Evolutionary conservation across 371 early-diverging fungal species (phyloP).

Genomic region (Lichtheimia ornata): DNA sequence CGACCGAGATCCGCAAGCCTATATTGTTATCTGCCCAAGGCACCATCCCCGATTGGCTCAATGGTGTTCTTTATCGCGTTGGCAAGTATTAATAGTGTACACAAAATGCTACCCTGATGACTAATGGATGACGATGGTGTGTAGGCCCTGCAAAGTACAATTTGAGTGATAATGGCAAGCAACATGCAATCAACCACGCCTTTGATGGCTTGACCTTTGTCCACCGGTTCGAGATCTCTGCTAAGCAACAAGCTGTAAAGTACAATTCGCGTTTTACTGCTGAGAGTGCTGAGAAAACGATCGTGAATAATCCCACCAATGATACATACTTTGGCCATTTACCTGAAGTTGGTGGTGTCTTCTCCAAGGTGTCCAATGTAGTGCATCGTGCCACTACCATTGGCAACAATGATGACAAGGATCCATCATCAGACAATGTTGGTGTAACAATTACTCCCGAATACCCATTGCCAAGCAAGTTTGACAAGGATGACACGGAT

Average conservation of each 20-base stretch:
- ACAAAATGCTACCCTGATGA: too few relatives aligned
- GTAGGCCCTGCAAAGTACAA: constrained; percentile 32
- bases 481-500: background rate
- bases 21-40: constrained; percentile 38
- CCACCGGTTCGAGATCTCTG: constrained; percentile 36
- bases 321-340: constrained; percentile 27
- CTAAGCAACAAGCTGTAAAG: constrained; percentile 13
- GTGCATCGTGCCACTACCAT: constrained; percentile 4
- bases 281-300: constrained; percentile 3
- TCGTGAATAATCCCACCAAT: background rate
- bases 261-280: constrained; percentile 37
- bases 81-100: constrained; percentile 19
- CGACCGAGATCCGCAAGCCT: constrained; percentile 45
- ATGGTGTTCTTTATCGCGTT: constrained; percentile 40
- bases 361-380: background rate
- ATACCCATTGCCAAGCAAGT: constrained; percentile 40
- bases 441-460: constrained; percentile 59
- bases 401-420: background rate
- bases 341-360: background rate
- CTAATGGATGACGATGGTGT: too few relatives aligned
- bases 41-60: constrained; percentile 35
- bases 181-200: constrained; percentile 32
- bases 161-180: constrained; percentile 24
- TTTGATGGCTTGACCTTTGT: constrained; percentile 46
- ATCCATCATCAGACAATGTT: constrained; percentile 25